Evolutionary conservation across 176 grass and related monocot species (phyloP).

Genomic region (Puccinellia tenuiflora): DNA sequence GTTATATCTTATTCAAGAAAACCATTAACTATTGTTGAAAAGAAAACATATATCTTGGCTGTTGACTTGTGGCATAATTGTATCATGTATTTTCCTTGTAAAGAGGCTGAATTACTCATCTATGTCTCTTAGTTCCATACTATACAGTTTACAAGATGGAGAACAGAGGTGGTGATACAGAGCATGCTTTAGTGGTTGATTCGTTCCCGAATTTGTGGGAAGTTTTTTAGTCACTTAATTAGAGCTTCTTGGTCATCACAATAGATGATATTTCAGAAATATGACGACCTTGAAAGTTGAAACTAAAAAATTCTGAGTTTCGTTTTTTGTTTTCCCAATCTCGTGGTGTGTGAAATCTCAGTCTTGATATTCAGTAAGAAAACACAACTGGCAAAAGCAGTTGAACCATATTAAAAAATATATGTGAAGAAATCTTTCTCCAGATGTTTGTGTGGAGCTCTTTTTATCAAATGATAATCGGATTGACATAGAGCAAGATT

Average conservation of each 20-base stretch:
- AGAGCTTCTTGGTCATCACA: neutral
- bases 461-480: neutral
- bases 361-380: neutral
- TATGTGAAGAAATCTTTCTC: neutral
- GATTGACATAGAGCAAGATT: neutral
- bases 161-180: neutral
- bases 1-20: neutral
- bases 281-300: neutral
- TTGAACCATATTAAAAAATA: neutral
- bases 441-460: neutral
- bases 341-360: neutral
- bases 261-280: neutral
- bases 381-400: neutral
- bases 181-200: neutral
- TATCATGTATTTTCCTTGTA: neutral
- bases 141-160: neutral
- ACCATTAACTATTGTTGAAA: neutral
- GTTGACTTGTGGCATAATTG: neutral
- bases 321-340: neutral
- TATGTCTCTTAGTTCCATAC: neutral
- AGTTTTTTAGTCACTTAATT: neutral
- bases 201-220: neutral
- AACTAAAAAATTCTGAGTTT: neutral
- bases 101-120: neutral
- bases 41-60: neutral